These are phyloP conservation scores for Venturiaceae sp. DNA, from an alignment of 2,329 filamentous ascomycete species.

Conservation along the genomic window DNA sequence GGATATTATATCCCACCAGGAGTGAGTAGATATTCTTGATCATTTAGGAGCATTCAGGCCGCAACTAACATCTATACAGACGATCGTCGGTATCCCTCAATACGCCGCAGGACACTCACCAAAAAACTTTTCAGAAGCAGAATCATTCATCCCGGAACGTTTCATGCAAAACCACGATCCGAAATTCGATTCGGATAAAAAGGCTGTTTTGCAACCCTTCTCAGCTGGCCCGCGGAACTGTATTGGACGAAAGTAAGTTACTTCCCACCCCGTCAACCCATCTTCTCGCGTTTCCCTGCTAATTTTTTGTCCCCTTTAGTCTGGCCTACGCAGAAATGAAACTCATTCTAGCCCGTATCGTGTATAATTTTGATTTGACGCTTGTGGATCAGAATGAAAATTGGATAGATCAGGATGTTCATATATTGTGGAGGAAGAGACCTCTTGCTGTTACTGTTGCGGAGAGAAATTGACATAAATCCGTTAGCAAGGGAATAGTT, in stretches of 20 bases:
- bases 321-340: slow-evolving; percentile 8
- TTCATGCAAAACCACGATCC: neutral
- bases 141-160: slow-evolving; percentile 4
- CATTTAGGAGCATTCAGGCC: too few relatives aligned
- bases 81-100: neutral
- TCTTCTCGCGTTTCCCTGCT: too few relatives aligned
- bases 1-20: slow-evolving; percentile 21
- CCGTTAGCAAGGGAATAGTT: too few relatives aligned
- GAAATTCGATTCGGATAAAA: slow-evolving; percentile 3
- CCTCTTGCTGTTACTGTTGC: neutral
- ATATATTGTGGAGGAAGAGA: neutral
- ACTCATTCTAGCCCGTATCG: slow-evolving; percentile 4
- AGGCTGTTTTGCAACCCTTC: slow-evolving; percentile 5
- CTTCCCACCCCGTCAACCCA: too few relatives aligned
- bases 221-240: slow-evolving; percentile 7
- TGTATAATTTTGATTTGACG: slow-evolving; percentile 9
- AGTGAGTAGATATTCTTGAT: too few relatives aligned
- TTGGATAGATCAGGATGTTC: neutral
- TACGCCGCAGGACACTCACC: neutral
- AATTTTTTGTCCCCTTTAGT: too few relatives aligned
- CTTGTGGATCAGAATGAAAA: neutral
- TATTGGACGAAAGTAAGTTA: slow-evolving; percentile 3
- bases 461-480: too few relatives aligned
- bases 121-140: neutral
- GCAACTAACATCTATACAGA: too few relatives aligned